These are phyloP conservation scores for Diaporthe citri DNA, from an alignment of 2,329 filamentous ascomycete species.

Conservation along the genomic window DNA sequence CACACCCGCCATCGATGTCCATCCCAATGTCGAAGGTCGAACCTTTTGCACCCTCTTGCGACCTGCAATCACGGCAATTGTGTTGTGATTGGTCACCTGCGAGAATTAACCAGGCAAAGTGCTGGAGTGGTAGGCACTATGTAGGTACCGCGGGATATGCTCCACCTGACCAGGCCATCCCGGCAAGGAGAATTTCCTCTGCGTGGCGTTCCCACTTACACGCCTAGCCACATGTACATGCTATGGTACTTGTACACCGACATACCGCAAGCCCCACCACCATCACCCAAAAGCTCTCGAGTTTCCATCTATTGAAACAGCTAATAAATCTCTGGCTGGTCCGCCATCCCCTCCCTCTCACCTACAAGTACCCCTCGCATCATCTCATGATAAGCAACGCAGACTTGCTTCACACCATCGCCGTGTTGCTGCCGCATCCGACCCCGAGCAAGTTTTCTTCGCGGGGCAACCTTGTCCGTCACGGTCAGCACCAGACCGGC, in stretches of 20 bases:
- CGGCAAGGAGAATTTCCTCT: slow-evolving; percentile 24
- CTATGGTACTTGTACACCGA: slow-evolving; percentile 30
- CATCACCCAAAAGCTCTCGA: slow-evolving; percentile 33
- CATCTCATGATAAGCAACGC: slow-evolving; percentile 26
- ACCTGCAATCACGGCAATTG: slow-evolving; percentile 5
- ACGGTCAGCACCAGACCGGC: slow-evolving; percentile 20
- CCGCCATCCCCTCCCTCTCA: slow-evolving; percentile 31
- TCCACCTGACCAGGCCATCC: slow-evolving; percentile 15
- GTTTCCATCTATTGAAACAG: slow-evolving; percentile 39
- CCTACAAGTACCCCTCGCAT: slow-evolving; percentile 30
- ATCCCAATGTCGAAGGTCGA: slow-evolving; percentile 15
- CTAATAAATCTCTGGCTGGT: slow-evolving; percentile 33
- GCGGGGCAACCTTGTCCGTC: slow-evolving; percentile 34
- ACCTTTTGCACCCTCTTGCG: slow-evolving; percentile 8
- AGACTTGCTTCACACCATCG: slow-evolving; percentile 37
- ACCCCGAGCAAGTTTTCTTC: slow-evolving; percentile 21
- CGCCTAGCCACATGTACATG: slow-evolving; percentile 17
- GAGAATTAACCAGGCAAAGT: slow-evolving; percentile 9
- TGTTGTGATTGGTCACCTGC: slow-evolving; percentile 20
- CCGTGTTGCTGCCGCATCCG: slow-evolving; percentile 32
- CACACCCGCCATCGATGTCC: slow-evolving; percentile 20
- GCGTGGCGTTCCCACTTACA: slow-evolving; percentile 30
- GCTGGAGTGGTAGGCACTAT: slow-evolving; percentile 24
- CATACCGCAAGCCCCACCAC: slow-evolving; percentile 34
- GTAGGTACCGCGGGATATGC: slow-evolving; percentile 29